Percentiles rank a stretch among this genome's conserved stretches.
phyloP scores from a whole-genome alignment of 257 asterid species.

The Verbena officinalis region DNA sequence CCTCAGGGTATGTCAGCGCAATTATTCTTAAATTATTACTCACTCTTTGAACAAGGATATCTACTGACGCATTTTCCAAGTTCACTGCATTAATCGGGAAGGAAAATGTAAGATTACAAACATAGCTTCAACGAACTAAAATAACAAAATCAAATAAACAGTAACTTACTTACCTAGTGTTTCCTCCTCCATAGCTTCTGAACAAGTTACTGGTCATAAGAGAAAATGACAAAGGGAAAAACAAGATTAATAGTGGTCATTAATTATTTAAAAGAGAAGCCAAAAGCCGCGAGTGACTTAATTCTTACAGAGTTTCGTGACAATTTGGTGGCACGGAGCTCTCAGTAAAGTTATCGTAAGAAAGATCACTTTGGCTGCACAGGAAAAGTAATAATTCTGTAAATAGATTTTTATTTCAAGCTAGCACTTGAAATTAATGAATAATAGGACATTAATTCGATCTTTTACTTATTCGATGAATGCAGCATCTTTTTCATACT shows the following conservation, averaged over 20 bases:
- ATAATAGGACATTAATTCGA: background rate
- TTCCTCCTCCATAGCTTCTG: constrained; percentile 46
- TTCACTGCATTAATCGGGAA: constrained; percentile 32
- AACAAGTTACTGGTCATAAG: constrained; percentile 56
- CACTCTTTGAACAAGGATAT: constrained; percentile 44
- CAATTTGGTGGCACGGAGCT: constrained; percentile 42
- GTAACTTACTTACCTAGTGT: constrained; percentile 50
- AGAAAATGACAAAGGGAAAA: constrained; percentile 3
- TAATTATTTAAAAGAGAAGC: background rate
- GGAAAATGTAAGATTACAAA: background rate
- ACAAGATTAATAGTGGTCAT: background rate
- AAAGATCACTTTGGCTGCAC: constrained; percentile 57
- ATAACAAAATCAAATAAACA: background rate
- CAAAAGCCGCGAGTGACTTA: background rate
- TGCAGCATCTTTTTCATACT: constrained; percentile 33
- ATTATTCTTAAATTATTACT: constrained; percentile 2
- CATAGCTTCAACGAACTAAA: background rate
- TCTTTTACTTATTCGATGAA: background rate
- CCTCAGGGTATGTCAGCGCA: no score
- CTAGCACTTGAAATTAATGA: background rate
- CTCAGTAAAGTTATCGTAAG: constrained; percentile 54
- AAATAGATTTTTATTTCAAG: constrained; percentile 18
- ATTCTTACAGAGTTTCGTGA: constrained; percentile 53
- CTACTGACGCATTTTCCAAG: constrained; percentile 35
- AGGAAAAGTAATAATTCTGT: background rate